Evolutionary conservation across 23 red algal genomes (phyloP).

Genomic region (Gracilaria domingensis): DNA sequence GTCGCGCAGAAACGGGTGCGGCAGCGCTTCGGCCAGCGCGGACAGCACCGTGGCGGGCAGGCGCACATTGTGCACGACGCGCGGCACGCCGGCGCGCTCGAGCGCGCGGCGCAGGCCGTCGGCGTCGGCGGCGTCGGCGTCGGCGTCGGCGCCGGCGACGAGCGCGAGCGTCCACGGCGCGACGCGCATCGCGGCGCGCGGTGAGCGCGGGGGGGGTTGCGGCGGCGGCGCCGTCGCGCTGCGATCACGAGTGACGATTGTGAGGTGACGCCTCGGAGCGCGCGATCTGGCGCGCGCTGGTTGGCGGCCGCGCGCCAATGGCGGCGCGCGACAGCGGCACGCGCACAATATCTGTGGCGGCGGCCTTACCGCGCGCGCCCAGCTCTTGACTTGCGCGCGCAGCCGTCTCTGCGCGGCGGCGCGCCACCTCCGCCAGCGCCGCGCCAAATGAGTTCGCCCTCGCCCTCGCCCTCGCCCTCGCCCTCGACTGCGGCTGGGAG

Average conservation of each 20-base stretch:
- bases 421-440: too few species aligned
- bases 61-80: not conserved
- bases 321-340: not conserved
- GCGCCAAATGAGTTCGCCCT: too few species aligned
- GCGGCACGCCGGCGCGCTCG: not conserved
- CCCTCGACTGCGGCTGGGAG: too few species aligned
- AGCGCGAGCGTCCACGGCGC: not conserved
- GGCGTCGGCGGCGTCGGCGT: not conserved
- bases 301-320: not conserved
- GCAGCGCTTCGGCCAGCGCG: not conserved
- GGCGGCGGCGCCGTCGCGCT: not conserved
- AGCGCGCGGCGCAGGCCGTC: not conserved
- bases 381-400: too few species aligned
- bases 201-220: too few species aligned
- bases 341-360: not conserved
- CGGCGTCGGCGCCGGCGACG: not conserved
- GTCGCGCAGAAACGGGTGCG: not conserved
- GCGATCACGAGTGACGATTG: too few species aligned
- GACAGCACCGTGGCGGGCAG: not conserved
- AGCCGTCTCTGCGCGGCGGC: too few species aligned
- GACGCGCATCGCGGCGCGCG: not conserved
- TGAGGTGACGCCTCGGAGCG: too few species aligned
- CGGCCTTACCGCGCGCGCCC: too few species aligned
- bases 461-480: too few species aligned
- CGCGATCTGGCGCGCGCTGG: not conserved